Base-by-base conservation (phyloP, 805 yeast species). In the Pichia sporocuriosa region DNA sequence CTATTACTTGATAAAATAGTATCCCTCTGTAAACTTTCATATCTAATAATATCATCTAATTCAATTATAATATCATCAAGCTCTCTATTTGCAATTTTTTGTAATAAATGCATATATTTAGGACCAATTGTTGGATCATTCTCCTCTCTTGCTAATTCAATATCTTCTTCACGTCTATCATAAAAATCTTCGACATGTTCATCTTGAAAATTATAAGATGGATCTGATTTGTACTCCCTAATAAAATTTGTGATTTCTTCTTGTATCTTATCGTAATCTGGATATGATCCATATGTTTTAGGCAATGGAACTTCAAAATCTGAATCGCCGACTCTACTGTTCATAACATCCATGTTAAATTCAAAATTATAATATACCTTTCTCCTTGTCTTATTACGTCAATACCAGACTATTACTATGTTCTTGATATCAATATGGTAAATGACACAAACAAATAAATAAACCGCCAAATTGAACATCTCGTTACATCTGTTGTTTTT, bases 41-140 rank as follows among this genome's bases (percentile, higher is more conserved):
- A 93, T 32, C 69, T 67, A 50, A 76, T 75, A 44, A 93, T 65
- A 62, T 93, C 99, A 59, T 93, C 95, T 39, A 93, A 69, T 46
- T 87, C 96, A 35, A 93, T 71, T 41, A 68, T 68, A 17, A 93
- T 55, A 1, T 87, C 76, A 25, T 83, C 68, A 23, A 69, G 48
- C 50, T 89, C 88, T 55, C 98, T 76, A 61, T 94, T 87, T 45
- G 97, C 88, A 25, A 93, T 73, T 50, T 77, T 68, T 57, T 87
- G 96, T 35, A 93, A 67, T 6, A 83, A 50, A 25, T 66, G 68
- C 79, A 83, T 67, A 64, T 93, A 93, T 61, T 93, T 93, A 20
- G 83, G 80, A 26, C 81, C 81, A 4, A 30, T 43, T 17, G 17
- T 23, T 6, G 39, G 30, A 5, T 50, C 53, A n/a, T 52, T 53